Base-by-base conservation (phyloP, 495 filamentous ascomycete species). In the Penicillium manginii region DNA sequence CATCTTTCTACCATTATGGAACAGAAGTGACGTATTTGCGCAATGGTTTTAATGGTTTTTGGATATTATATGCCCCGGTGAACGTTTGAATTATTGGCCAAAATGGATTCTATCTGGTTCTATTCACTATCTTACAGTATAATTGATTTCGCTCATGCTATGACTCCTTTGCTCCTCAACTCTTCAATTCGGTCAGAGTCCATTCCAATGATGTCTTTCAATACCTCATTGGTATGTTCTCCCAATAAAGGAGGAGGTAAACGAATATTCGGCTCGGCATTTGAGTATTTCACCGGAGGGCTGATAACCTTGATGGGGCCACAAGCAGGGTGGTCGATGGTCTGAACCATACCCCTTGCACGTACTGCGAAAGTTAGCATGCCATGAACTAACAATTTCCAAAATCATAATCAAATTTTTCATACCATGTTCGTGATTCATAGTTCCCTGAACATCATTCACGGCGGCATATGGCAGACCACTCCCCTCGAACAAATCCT, bases 381-480 rank as follows among this genome's bases (percentile, higher is more conserved):
- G 7, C n/a, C 39, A 33, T 21, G n/a, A n/a, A 43, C 14, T 15
- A 42, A 4, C 12, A 23, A 18, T 12, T 23, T 22, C 3, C 2
- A 23, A 26, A 6, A 19, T 33, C 54, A 45, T n/a, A n/a, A n/a
- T n/a, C n/a, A 29, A 8, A 8, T 29, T 29, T 2, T 72, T 73
- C 63, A 84, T 43, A 43, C 83, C 81, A 68, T 98, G 93, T 52
- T 86, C 81, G 73, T 97, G 92, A 31, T 87, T 85, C 23, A 98
- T 76, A 1, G 92, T 89, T 2, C 77, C 79, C 68, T 92, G 85
- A 8, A 98, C 83, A 66, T 97, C 92, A 65, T 97, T 97, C 55
- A 98, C 86, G 0, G 93, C 88, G 8, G 92, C 89, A 74, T 97
- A 97, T 8, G 93, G 93, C 84, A 97, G 84, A 12, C 93, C 93